A percentile compares a stretch with the other conserved stretches of the same genome.
phyloP scores from a whole-genome alignment of 495 filamentous ascomycete genomes.

The Lophiostoma macrostomum region DNA sequence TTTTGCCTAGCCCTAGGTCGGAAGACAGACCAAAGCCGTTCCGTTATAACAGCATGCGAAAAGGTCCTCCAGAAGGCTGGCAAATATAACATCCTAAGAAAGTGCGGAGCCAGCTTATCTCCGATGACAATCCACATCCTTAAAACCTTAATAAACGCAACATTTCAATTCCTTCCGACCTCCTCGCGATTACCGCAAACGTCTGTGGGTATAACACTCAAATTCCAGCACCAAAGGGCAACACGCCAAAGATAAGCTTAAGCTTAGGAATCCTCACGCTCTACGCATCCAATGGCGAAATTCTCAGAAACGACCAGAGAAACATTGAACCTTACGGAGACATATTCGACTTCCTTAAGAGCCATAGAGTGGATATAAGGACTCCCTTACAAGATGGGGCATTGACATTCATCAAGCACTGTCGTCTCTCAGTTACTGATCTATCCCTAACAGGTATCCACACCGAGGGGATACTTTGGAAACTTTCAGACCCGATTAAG shows the following conservation, averaged over 20 bases:
- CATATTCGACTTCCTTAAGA: slow-evolving; percentile 7
- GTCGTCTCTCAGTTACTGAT: background rate
- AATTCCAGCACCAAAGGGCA: background rate
- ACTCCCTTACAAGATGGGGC: background rate
- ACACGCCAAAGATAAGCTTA: background rate
- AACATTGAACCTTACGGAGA: background rate
- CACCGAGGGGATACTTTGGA: slow-evolving; percentile 4
- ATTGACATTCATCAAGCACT: slow-evolving; percentile 14
- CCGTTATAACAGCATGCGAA: background rate
- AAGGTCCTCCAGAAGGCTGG: slow-evolving; percentile 4
- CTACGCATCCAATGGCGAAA: slow-evolving; percentile 10
- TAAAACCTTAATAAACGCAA: slow-evolving; percentile 3
- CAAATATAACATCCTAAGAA: slow-evolving; percentile 4
- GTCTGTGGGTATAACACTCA: slow-evolving; percentile 6
- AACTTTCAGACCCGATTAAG: slow-evolving; percentile 1
- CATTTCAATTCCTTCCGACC: background rate
- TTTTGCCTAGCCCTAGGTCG: slow-evolving; percentile 2
- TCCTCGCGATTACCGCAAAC: slow-evolving; percentile 13
- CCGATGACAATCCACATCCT: background rate
- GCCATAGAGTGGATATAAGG: background rate
- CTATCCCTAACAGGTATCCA: background rate
- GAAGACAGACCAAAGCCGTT: background rate
- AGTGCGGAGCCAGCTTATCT: background rate
- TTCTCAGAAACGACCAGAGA: background rate
- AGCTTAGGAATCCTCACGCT: slow-evolving; percentile 10